Conservation (phyloP, 148 eudicot genomes). For the Persicaria tinctoria region DNA sequence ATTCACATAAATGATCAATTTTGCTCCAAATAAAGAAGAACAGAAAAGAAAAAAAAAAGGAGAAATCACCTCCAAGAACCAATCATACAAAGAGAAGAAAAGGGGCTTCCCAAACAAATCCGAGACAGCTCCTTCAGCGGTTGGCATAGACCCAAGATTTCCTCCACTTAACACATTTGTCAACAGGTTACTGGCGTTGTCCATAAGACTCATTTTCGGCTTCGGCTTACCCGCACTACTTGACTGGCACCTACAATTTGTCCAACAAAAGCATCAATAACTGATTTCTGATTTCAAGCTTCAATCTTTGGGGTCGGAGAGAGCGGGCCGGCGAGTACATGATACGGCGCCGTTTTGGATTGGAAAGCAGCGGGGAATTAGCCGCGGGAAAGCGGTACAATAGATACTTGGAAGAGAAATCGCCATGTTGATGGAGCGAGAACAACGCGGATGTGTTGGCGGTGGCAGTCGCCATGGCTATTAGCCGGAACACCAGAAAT, state of each 20-base stretch:
- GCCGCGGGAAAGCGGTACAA: conserved; percentile 17
- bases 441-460: conserved; percentile 13
- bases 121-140: conserved; percentile 95
- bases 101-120: conserved; percentile 91
- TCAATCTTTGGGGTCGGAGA: not conserved
- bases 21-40: not conserved
- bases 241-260: conserved; percentile 64
- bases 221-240: conserved; percentile 58
- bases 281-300: not conserved
- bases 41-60: not conserved
- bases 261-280: conserved; percentile 2
- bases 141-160: conserved; percentile 81
- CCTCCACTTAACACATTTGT: conserved; percentile 88
- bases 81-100: conserved; percentile 85
- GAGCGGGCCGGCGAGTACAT: conserved; percentile 13
- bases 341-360: conserved; percentile 21
- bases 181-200: conserved; percentile 91
- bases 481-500: not conserved
- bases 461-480: conserved; percentile 10
- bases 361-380: conserved; percentile 10
- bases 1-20: not conserved
- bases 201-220: conserved; percentile 56
- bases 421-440: conserved; percentile 12
- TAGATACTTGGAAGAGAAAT: conserved; percentile 19
- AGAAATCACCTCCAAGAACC: conserved; percentile 81